Percentiles rank a stretch among this genome's conserved stretches.
These are phyloP conservation scores for Colletotrichum sp. DNA, from an alignment of 2,329 filamentous ascomycete species.

Conservation along the genomic window DNA sequence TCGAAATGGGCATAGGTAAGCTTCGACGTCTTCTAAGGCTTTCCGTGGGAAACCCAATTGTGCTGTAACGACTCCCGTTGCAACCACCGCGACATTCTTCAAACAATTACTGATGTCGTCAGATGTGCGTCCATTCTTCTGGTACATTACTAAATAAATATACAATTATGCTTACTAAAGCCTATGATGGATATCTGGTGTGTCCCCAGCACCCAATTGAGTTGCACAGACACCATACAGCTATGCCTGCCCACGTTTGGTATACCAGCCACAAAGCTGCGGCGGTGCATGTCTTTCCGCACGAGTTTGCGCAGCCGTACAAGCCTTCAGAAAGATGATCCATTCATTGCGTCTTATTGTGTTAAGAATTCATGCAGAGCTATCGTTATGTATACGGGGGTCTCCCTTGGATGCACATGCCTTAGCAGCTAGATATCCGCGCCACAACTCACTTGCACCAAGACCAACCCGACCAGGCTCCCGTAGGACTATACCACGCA, in stretches of 20 bases:
- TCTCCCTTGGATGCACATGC: background rate
- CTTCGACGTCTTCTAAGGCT: background rate
- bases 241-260: background rate
- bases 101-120: background rate
- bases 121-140: background rate
- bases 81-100: background rate
- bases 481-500: background rate
- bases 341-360: background rate
- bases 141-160: background rate
- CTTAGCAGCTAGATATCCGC: background rate
- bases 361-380: background rate
- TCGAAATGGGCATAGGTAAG: background rate
- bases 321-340: background rate
- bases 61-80: background rate
- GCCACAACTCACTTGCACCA: background rate
- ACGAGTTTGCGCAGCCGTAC: background rate
- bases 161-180: background rate
- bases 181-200: background rate
- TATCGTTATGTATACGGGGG: background rate
- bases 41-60: fast-evolving
- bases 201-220: background rate
- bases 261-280: background rate
- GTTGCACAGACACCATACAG: background rate
- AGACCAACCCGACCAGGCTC: background rate
- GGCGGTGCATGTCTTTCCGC: background rate